Evolutionary conservation across 306 rosid genomes (phyloP).

Genomic region (Trifolium pratense): DNA sequence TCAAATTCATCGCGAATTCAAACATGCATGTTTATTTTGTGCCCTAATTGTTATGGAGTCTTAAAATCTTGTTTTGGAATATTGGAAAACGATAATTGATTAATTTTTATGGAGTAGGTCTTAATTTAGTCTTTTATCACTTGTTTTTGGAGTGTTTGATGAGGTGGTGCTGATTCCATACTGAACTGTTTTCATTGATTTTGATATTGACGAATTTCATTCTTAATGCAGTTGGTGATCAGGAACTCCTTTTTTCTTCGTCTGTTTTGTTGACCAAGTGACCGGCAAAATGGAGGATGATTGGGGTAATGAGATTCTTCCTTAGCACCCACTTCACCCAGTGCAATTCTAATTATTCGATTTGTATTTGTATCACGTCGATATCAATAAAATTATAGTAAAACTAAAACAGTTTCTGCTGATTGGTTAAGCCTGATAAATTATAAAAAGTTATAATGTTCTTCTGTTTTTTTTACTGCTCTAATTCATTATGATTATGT

Average conservation of each 20-base stretch:
- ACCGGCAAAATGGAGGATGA: constrained; percentile 71
- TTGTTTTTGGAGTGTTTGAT: neutral
- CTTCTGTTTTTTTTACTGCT: too few species aligned
- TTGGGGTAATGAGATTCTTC: constrained; percentile 62
- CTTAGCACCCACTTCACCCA: neutral
- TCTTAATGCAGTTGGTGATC: constrained; percentile 31
- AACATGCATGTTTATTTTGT: neutral
- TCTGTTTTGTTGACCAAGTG: constrained; percentile 23
- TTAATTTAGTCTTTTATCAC: neutral
- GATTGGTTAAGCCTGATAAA: too few species aligned
- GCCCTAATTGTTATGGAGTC: neutral
- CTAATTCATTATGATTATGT: too few species aligned
- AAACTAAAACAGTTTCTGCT: too few species aligned
- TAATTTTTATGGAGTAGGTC: too few species aligned
- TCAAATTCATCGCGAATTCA: neutral
- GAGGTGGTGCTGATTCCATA: neutral
- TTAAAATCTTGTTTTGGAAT: neutral
- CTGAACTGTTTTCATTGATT: neutral
- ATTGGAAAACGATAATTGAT: neutral
- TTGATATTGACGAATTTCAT: constrained; percentile 5
- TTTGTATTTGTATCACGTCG: neutral
- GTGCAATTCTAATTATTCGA: neutral
- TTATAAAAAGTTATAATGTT: too few species aligned
- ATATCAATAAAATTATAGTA: neutral
- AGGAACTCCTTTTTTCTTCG: constrained; percentile 1